Evolutionary conservation across 768 basidiomycete genomes (phyloP).

Genomic region (Mycena albidolilacea): DNA sequence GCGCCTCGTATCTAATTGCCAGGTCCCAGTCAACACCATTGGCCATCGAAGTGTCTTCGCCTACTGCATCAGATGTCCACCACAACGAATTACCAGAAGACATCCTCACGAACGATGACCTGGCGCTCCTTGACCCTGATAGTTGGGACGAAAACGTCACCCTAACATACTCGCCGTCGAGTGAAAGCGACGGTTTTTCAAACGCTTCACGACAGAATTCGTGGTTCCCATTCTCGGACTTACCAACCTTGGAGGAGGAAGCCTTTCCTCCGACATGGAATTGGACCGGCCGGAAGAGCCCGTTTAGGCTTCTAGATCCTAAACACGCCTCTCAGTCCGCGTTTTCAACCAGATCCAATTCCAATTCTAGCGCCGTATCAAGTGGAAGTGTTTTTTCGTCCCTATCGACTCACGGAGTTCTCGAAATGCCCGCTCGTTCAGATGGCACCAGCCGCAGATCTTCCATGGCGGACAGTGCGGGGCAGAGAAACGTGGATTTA

Average conservation of each 20-base stretch:
- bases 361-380: not conserved
- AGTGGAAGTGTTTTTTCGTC: not conserved
- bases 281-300: not conserved
- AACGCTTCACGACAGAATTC: not conserved
- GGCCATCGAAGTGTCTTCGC: not conserved
- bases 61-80: not conserved
- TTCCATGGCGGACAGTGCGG: not conserved
- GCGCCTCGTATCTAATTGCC: not conserved
- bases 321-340: not conserved
- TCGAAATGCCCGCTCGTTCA: not conserved
- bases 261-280: not conserved
- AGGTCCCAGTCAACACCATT: not conserved
- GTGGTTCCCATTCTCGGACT: not conserved
- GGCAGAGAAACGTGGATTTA: not conserved
- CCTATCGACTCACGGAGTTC: not conserved
- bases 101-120: not conserved
- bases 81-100: not conserved
- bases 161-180: not conserved
- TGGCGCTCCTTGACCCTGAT: not conserved
- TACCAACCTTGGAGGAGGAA: not conserved
- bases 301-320: not conserved
- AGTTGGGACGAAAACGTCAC: not conserved
- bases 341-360: not conserved
- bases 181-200: not conserved
- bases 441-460: not conserved